Conservation (phyloP, 768 basidiomycete species). For the Xerocomellus amylosporus region DNA sequence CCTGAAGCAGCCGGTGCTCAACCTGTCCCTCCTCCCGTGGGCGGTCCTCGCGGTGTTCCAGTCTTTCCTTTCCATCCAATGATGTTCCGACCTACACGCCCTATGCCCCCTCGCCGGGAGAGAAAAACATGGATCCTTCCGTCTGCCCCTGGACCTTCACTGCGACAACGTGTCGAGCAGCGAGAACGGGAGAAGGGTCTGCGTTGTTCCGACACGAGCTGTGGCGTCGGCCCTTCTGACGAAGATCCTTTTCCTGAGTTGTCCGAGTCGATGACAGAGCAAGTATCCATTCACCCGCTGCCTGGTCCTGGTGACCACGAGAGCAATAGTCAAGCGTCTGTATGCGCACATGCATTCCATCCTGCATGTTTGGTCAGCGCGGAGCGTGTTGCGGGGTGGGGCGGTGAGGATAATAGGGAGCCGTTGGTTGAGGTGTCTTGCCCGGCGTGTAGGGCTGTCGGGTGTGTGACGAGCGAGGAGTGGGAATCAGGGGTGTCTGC, state of each 20-base stretch:
- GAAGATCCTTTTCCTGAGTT: constrained; percentile 54
- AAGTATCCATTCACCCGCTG: constrained; percentile 24
- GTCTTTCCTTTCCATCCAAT: constrained; percentile 15
- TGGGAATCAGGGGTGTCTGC: constrained; percentile 53
- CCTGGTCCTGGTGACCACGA: constrained; percentile 12
- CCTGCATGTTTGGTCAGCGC: constrained; percentile 66
- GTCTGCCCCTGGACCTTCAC: constrained; percentile 61
- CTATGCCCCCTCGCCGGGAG: constrained; percentile 33
- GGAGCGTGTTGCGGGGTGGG: constrained; percentile 63
- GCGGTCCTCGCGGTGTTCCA: constrained; percentile 17
- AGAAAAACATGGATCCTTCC: constrained; percentile 57
- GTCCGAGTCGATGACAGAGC: constrained; percentile 19
- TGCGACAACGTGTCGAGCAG: constrained; percentile 71
- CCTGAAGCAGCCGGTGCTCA: constrained; percentile 9
- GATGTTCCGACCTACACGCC: constrained; percentile 23
- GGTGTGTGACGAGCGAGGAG: constrained; percentile 54
- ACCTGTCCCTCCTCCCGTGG: neutral
- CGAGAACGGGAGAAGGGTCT: constrained; percentile 70
- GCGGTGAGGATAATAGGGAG: constrained; percentile 43
- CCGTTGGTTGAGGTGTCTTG: constrained; percentile 65
- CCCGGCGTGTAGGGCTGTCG: constrained; percentile 66
- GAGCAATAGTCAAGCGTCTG: constrained; percentile 18
- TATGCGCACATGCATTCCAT: constrained; percentile 71
- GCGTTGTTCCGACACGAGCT: constrained; percentile 69
- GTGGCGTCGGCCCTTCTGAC: constrained; percentile 72